phyloP scores from a whole-genome alignment of 2,329 filamentous ascomycete species.

The Hypoxylon sp. region DNA sequence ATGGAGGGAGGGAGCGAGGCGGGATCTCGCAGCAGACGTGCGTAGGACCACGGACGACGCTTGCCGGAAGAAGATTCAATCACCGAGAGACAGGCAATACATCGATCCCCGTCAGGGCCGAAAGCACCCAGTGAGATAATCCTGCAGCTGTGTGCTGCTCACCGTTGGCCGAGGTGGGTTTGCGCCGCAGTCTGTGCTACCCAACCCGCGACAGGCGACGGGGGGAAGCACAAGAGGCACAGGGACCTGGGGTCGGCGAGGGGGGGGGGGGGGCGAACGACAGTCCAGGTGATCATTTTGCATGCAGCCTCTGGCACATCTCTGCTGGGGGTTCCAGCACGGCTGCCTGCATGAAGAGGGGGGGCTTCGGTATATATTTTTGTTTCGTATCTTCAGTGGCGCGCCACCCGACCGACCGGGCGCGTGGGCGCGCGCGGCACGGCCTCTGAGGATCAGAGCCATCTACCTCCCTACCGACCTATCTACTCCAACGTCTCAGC shows the following conservation, averaged over 20 bases:
- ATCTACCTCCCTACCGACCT: not conserved
- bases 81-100: constrained; percentile 32
- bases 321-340: too few species aligned
- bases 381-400: constrained; percentile 10
- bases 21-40: not conserved
- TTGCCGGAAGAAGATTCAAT: constrained; percentile 5
- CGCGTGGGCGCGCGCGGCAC: constrained; percentile 7
- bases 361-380: constrained; percentile 21
- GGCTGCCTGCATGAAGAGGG: constrained; percentile 28
- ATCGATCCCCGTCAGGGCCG: not conserved
- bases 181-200: constrained; percentile 18
- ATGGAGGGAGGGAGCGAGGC: too few species aligned
- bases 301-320: too few species aligned
- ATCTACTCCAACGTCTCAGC: not conserved
- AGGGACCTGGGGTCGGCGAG: constrained; percentile 8
- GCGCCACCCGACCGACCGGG: constrained; percentile 2
- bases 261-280: too few species aligned
- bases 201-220: not conserved
- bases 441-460: too few species aligned
- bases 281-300: constrained; percentile 31
- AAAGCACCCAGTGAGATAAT: constrained; percentile 8
- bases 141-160: not conserved
- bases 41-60: not conserved
- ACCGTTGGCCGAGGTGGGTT: not conserved
- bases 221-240: too few species aligned